phyloP scores from a whole-genome alignment of 2,329 filamentous ascomycete genomes.

The Fusarium praegraminearum region DNA sequence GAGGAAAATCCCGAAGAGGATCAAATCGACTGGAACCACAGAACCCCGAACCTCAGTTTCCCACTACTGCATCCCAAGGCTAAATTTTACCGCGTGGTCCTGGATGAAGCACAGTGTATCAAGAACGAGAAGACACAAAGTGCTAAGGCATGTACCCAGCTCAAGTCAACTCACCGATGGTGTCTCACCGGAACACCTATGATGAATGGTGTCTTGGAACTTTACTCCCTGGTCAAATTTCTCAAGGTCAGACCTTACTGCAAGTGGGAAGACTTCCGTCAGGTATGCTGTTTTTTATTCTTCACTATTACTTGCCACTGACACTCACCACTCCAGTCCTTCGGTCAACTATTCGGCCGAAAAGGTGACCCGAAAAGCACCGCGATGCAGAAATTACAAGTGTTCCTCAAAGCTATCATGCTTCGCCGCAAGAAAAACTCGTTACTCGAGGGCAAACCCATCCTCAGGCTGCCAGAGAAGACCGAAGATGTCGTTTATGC shows the following conservation, averaged over 20 bases:
- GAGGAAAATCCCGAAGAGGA: conserved; percentile 58
- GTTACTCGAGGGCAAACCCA: conserved; percentile 81
- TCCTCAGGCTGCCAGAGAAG: conserved; percentile 80
- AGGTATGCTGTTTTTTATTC: conserved; percentile 53
- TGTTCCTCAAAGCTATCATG: conserved; percentile 82
- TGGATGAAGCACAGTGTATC: conserved; percentile 88
- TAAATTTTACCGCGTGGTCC: conserved; percentile 81
- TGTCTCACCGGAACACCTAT: conserved; percentile 86
- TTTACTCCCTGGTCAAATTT: conserved; percentile 83
- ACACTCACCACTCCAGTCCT: conserved; percentile 50
- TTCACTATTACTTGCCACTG: background rate
- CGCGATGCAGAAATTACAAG: conserved; percentile 79
- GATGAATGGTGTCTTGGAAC: conserved; percentile 85
- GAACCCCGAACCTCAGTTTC: conserved; percentile 55
- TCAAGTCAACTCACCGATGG: conserved; percentile 81
- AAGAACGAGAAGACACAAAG: conserved; percentile 81
- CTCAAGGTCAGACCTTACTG: conserved; percentile 81
- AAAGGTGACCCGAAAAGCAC: conserved; percentile 65
- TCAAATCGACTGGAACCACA: conserved; percentile 53
- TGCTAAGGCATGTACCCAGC: conserved; percentile 73
- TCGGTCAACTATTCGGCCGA: conserved; percentile 55
- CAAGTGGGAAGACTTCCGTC: conserved; percentile 70
- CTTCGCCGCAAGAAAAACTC: conserved; percentile 86
- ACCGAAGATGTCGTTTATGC: conserved; percentile 82
- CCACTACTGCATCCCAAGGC: conserved; percentile 71